Conservation (phyloP, 2,329 filamentous ascomycete species). For the Xylaria sp. region DNA sequence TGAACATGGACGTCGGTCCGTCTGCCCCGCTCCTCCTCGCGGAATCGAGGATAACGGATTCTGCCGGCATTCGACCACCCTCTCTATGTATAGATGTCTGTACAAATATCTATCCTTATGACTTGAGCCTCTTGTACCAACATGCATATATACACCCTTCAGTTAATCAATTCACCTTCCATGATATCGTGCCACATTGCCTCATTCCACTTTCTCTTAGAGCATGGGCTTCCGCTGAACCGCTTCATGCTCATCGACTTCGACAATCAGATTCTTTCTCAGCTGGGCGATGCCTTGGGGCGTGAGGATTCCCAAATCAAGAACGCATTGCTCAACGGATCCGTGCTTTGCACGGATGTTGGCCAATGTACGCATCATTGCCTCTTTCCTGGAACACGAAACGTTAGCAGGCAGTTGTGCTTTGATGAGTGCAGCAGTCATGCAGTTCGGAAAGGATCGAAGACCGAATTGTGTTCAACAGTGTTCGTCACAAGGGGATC, state of each 20-base stretch:
- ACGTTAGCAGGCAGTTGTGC: slow-evolving; percentile 17
- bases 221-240: slow-evolving; percentile 27
- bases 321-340: slow-evolving; percentile 58
- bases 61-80: slow-evolving; percentile 9
- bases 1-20: neutral
- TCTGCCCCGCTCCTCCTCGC: neutral
- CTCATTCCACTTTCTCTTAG: neutral
- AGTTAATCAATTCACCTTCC: slow-evolving; percentile 6
- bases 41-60: slow-evolving; percentile 1
- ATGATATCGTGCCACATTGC: neutral
- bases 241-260: slow-evolving; percentile 21
- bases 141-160: slow-evolving; percentile 22
- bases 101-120: slow-evolving; percentile 7
- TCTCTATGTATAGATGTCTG: slow-evolving; percentile 19
- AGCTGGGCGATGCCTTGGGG: slow-evolving; percentile 45
- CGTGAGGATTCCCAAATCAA: slow-evolving; percentile 51
- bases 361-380: slow-evolving; percentile 45
- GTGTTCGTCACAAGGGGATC: no score
- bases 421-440: neutral
- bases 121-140: slow-evolving; percentile 11
- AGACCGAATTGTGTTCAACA: neutral
- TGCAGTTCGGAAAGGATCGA: neutral
- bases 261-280: slow-evolving; percentile 29
- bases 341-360: slow-evolving; percentile 57
- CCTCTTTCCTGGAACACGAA: slow-evolving; percentile 36